These are phyloP conservation scores for Boletus speciosus DNA, from an alignment of 768 basidiomycete genomes.

Conservation along the genomic window DNA sequence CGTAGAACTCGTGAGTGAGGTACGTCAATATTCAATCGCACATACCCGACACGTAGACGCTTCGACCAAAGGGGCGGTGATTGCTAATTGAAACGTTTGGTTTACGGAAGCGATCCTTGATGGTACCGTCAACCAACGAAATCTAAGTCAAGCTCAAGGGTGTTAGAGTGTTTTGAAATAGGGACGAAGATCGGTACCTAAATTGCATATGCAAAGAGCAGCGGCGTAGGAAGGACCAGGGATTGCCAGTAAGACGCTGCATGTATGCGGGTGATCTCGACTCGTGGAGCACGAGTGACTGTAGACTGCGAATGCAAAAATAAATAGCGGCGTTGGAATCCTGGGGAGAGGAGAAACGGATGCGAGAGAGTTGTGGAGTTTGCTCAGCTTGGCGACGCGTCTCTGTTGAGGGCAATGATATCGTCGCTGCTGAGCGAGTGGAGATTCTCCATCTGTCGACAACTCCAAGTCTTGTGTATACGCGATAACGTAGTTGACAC, in stretches of 20 bases:
- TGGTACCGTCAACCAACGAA: neutral
- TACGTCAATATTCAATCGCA: neutral
- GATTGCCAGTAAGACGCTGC: neutral
- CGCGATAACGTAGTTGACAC: neutral
- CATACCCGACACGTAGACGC: neutral
- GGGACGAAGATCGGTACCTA: neutral
- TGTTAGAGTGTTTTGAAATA: neutral
- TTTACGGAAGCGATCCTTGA: neutral
- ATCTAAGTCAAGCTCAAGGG: neutral
- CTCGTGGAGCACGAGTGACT: neutral
- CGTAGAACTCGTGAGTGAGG: conserved; percentile 1
- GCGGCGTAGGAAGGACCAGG: neutral
- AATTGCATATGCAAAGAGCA: neutral
- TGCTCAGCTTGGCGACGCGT: neutral
- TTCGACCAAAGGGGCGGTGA: neutral
- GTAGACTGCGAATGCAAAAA: conserved; percentile 3
- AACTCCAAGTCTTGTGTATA: neutral
- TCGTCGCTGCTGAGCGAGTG: neutral
- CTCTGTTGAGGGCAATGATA: neutral
- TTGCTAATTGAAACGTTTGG: neutral
- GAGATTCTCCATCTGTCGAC: neutral
- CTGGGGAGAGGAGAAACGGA: neutral
- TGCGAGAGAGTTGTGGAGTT: neutral
- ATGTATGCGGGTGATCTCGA: conserved; percentile 1
- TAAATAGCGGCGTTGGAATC: neutral